Evolutionary conservation across 192 early-diverging fungal species (phyloP).

Genomic region (Mortierella claussenii): DNA sequence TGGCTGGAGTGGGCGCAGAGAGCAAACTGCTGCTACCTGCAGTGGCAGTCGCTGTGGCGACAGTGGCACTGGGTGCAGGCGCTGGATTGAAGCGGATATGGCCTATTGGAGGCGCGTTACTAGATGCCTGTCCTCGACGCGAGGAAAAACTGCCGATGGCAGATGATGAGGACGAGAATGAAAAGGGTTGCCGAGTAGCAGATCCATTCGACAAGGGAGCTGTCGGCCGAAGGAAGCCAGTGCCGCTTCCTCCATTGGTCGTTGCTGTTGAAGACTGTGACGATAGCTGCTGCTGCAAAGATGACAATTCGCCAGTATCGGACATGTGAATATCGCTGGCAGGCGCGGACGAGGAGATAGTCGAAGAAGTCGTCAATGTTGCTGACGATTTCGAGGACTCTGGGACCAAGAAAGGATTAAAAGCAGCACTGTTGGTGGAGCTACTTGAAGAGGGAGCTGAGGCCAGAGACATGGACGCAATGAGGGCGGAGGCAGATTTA

Average conservation of each 20-base stretch:
- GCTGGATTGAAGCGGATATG: conserved; percentile 15
- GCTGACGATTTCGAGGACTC: neutral
- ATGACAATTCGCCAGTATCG: neutral
- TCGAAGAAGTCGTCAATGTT: neutral
- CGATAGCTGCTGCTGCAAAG: too few species aligned
- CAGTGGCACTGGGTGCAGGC: neutral
- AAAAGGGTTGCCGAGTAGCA: neutral
- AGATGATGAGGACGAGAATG: conserved; percentile 9
- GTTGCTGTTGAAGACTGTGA: neutral
- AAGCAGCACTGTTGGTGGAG: neutral
- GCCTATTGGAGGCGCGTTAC: neutral
- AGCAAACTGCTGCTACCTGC: neutral
- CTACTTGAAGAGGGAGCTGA: neutral
- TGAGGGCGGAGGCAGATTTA: conserved; percentile 21
- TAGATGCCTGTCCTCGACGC: conserved; percentile 1
- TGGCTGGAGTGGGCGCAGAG: neutral
- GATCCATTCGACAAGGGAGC: neutral
- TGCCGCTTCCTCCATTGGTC: neutral
- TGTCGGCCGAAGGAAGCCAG: conserved; percentile 4
- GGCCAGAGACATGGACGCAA: conserved; percentile 19
- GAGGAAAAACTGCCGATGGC: neutral
- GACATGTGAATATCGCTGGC: conserved; percentile 10
- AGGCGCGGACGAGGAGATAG: neutral
- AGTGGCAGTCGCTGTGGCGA: neutral
- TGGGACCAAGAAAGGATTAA: conserved; percentile 18